phyloP scores from a whole-genome alignment of 1,139 yeast species.

The Geotrichum restrictum region DNA sequence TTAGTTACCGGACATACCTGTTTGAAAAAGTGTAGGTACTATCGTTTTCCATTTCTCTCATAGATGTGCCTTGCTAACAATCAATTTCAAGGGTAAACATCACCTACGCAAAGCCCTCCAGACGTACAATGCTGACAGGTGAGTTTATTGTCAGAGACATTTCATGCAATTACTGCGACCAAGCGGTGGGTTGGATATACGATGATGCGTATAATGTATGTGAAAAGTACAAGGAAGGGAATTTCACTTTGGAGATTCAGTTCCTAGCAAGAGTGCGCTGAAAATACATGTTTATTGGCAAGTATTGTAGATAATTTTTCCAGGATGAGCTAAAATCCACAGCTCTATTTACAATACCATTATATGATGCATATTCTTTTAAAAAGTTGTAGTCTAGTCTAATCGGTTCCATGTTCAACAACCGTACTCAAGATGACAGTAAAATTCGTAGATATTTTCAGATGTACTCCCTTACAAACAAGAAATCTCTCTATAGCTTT shows the following conservation, averaged over 20 bases:
- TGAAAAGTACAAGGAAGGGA: slow-evolving; percentile 74
- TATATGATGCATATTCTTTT: too few species aligned
- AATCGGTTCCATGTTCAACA: too few species aligned
- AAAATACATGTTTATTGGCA: too few species aligned
- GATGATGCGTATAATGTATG: slow-evolving; percentile 51
- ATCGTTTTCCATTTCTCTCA: background rate
- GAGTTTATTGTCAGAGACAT: slow-evolving; percentile 60
- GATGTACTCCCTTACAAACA: background rate
- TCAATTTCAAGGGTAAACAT: slow-evolving; percentile 37
- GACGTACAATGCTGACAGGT: slow-evolving; percentile 65
- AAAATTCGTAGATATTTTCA: too few species aligned
- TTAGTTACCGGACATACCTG: slow-evolving; percentile 42
- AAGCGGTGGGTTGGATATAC: slow-evolving; percentile 74
- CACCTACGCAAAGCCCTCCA: slow-evolving; percentile 35
- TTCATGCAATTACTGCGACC: slow-evolving; percentile 61
- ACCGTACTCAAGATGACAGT: too few species aligned
- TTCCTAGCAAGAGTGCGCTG: slow-evolving; percentile 20
- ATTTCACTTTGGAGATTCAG: slow-evolving; percentile 62
- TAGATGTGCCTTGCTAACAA: too few species aligned
- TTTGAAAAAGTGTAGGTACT: slow-evolving; percentile 39
- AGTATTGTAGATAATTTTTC: too few species aligned
- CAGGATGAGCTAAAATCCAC: too few species aligned
- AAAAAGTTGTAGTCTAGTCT: too few species aligned
- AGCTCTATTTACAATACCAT: too few species aligned
- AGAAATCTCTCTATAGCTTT: background rate